A percentile compares a stretch with the other conserved stretches of the same genome.
Conservation (phyloP, 495 filamentous ascomycete species). For the Penicillium macrosclerotiorum region DNA sequence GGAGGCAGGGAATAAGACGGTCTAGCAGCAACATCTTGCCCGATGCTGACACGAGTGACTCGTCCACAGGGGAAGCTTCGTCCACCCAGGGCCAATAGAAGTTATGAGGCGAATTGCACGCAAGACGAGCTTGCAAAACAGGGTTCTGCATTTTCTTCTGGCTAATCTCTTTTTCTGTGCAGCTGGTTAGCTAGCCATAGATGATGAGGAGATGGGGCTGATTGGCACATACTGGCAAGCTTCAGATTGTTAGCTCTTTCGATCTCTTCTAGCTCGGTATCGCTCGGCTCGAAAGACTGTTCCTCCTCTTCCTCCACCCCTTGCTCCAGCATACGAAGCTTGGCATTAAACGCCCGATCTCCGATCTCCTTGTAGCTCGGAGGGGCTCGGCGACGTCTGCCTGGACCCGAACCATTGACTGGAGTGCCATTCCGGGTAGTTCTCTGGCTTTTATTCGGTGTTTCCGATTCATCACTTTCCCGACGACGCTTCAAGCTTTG, state of each 20-base stretch:
- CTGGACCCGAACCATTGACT: constrained; percentile 41
- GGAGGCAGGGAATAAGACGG: constrained; percentile 73
- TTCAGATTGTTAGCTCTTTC: constrained; percentile 70
- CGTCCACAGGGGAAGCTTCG: constrained; percentile 56
- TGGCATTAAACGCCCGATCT: constrained; percentile 70
- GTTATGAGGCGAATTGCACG: constrained; percentile 91
- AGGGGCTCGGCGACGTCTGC: constrained; percentile 43
- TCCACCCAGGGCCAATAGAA: constrained; percentile 90
- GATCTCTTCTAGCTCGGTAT: constrained; percentile 57
- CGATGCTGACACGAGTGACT: constrained; percentile 76
- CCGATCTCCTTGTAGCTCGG: constrained; percentile 72
- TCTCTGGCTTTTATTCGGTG: constrained; percentile 67
- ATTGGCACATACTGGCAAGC: constrained; percentile 65
- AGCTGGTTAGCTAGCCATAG: constrained; percentile 9
- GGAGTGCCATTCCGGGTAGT: constrained; percentile 72
- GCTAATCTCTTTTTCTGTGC: constrained; percentile 70
- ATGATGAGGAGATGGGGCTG: neutral
- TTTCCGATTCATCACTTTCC: constrained; percentile 34
- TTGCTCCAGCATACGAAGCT: constrained; percentile 60
- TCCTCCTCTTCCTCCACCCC: constrained; percentile 55
- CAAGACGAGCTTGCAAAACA: constrained; percentile 86
- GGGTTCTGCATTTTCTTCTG: constrained; percentile 95
- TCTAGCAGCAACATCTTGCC: constrained; percentile 97
- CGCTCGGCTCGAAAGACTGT: constrained; percentile 51
- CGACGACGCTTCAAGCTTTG: constrained; percentile 56